Percentiles rank a stretch among this genome's conserved stretches.
These are phyloP conservation scores for Andrographis paniculata DNA, from an alignment of 305 asterid species.

Conservation along the genomic window DNA sequence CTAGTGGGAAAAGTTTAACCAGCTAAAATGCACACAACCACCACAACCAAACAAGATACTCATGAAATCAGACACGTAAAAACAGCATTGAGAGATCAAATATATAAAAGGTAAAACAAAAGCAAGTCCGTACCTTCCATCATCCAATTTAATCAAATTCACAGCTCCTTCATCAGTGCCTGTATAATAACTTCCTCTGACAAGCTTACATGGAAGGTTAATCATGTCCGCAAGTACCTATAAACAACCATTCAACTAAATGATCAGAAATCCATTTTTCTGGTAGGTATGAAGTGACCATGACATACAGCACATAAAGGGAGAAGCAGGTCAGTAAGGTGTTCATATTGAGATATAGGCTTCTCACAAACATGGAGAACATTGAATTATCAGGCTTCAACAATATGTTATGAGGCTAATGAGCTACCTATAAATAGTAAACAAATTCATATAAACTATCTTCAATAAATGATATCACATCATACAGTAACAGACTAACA, in stretches of 20 bases:
- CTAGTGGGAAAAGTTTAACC: too few species aligned
- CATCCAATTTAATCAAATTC: constrained; percentile 78
- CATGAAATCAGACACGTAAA: background rate
- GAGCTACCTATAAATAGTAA: too few species aligned
- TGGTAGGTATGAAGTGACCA: constrained; percentile 7
- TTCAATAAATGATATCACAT: too few species aligned
- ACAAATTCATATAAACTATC: too few species aligned
- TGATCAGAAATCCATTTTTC: constrained; percentile 12
- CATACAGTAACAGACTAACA: too few species aligned
- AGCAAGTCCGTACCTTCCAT: constrained; percentile 59
- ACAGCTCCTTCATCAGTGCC: constrained; percentile 99
- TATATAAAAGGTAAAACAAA: constrained; percentile 3
- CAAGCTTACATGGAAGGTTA: constrained; percentile 90
- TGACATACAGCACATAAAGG: constrained; percentile 6
- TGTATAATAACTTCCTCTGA: constrained; percentile 92
- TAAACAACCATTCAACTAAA: constrained; percentile 27
- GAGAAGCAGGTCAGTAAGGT: background rate
- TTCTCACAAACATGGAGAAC: too few species aligned
- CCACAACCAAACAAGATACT: background rate
- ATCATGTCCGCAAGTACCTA: constrained; percentile 95
- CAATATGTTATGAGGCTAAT: too few species aligned
- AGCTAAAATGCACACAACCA: background rate
- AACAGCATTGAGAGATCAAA: background rate
- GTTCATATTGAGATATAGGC: background rate
- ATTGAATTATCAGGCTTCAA: too few species aligned